Percentiles rank a stretch among this genome's conserved stretches.
These are phyloP conservation scores for Arthonia radiata DNA, from an alignment of 495 filamentous ascomycete species.

Conservation along the genomic window DNA sequence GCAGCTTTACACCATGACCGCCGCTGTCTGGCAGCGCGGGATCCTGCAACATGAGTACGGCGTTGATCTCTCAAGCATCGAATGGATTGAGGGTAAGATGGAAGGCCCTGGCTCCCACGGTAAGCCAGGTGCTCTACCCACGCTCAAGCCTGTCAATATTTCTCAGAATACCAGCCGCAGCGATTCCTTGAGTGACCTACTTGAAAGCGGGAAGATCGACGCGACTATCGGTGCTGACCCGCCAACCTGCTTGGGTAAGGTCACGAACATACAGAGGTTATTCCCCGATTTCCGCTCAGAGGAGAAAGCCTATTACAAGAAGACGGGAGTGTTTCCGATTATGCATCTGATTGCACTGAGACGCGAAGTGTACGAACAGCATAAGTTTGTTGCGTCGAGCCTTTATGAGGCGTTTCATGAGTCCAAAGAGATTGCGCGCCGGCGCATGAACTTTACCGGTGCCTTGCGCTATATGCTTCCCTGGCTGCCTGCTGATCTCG, in stretches of 20 bases:
- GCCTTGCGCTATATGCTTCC: constrained; percentile 17
- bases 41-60: constrained; percentile 13
- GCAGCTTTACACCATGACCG: constrained; percentile 19
- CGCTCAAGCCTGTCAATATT: constrained; percentile 10
- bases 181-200: constrained; percentile 14
- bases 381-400: constrained; percentile 10
- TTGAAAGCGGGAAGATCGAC: constrained; percentile 17
- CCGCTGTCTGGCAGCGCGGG: constrained; percentile 16
- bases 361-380: constrained; percentile 11
- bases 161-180: constrained; percentile 7
- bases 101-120: constrained; percentile 12
- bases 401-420: constrained; percentile 15
- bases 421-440: constrained; percentile 12
- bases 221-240: constrained; percentile 16
- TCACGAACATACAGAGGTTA: constrained; percentile 12
- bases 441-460: constrained; percentile 7
- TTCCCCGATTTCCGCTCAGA: constrained; percentile 17
- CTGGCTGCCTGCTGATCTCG: constrained; percentile 12
- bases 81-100: constrained; percentile 16
- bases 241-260: constrained; percentile 12
- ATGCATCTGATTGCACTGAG: constrained; percentile 18
- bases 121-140: constrained; percentile 10
- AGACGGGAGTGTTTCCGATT: constrained; percentile 18
- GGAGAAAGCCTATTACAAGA: constrained; percentile 15
- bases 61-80: constrained; percentile 13